Conservation (phyloP, 75 land plant genomes). For the Cupressus sempervirens region DNA sequence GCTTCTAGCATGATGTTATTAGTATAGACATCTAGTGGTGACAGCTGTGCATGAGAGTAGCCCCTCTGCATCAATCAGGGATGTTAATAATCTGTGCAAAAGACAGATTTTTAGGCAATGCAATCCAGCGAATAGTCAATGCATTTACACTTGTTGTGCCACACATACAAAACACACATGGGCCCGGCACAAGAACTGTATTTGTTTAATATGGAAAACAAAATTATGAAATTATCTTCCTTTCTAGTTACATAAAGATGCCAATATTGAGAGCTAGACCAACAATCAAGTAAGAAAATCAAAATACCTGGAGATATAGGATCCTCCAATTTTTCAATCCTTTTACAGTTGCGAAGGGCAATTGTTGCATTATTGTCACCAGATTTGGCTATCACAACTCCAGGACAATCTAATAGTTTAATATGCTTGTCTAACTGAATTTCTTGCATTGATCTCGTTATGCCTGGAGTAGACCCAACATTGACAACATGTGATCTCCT, state of each 20-base stretch:
- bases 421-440: slow-evolving; percentile 94
- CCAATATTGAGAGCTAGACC: not conserved
- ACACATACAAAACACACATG: not conserved
- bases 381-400: slow-evolving; percentile 85
- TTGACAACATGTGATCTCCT: slow-evolving; percentile 74
- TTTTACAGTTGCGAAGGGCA: slow-evolving; percentile 89
- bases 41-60: not conserved
- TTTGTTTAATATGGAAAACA: not conserved
- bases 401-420: slow-evolving; percentile 95
- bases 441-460: slow-evolving; percentile 95
- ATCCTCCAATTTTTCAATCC: slow-evolving; percentile 89
- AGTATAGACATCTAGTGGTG: not conserved
- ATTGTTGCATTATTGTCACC: slow-evolving; percentile 60
- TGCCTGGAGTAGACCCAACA: slow-evolving; percentile 92
- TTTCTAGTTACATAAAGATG: not conserved
- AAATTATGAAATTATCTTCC: not conserved
- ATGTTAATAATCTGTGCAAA: too few species aligned
- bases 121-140: not conserved
- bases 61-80: too few species aligned
- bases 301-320: slow-evolving; percentile 75
- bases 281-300: not conserved
- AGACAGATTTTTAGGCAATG: not conserved
- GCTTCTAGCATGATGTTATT: not conserved
- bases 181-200: not conserved
- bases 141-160: not conserved